Base-by-base conservation (phyloP, 371 early-diverging fungal genomes). In the Lichtheimia ornata region DNA sequence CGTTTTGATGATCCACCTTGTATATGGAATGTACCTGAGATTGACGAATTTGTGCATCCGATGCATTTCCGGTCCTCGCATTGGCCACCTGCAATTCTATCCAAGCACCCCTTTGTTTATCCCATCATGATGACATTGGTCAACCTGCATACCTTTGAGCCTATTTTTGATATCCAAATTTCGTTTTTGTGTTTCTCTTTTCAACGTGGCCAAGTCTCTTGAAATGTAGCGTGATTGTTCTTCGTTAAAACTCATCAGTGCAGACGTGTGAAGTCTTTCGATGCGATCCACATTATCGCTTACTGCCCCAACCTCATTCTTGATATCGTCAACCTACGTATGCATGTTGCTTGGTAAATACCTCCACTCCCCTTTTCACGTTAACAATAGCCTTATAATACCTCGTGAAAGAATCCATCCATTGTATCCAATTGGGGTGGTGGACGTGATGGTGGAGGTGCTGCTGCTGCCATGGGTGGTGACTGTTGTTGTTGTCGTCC, bases 361-460 rank as follows among this genome's bases (percentile, higher is more conserved):
- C 13, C 6, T 49, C 24, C 43, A 60, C 65, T n/a, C n/a, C n/a
- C n/a, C n/a, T n/a, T n/a, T n/a, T n/a, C n/a, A n/a, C n/a, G n/a
- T n/a, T n/a, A n/a, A n/a, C n/a, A n/a, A n/a, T n/a, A n/a, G n/a
- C 20, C 55, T 24, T 54, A 65, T 67, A 11, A 66, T 62, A 74
- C 79, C 54, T 74, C 73, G 11, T 65, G 64, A 65, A 77, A 74
- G 53, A 72, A 77, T 12, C 75, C 78, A n/a, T 65, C 57, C 63
- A 74, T 72, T 24, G 74, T 63, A 45, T 71, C 30, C 7, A 68
- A 44, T 50, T 74, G 63, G 30, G 58, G 50, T 20, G 57, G 59
- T 7, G 59, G 5, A 60, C 47, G 59, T 76, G 59, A 35, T 41
- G 53, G 54, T 12, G 53, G 50, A 11, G 35, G 11, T 35, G 35